Evolutionary conservation across 2,329 filamentous ascomycete species (phyloP).

Genomic region (Teratosphaeria destructans): DNA sequence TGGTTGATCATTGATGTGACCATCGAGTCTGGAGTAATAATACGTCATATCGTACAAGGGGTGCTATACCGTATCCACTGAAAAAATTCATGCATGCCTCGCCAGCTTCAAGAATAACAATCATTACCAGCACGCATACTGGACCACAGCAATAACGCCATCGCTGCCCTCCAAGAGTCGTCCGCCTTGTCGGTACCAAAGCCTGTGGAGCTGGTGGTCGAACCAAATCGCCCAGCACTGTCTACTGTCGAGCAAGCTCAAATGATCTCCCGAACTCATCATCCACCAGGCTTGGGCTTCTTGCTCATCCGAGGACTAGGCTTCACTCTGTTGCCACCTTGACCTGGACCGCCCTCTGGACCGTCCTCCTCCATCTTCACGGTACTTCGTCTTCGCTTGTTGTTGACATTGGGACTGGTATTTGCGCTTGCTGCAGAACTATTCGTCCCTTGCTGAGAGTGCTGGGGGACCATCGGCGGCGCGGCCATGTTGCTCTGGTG

Average conservation of each 20-base stretch:
- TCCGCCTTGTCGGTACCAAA: not conserved
- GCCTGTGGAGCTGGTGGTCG: not conserved
- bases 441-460: constrained; percentile 46
- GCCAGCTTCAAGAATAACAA: not conserved
- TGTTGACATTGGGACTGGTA: constrained; percentile 47
- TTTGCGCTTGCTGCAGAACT: constrained; percentile 48
- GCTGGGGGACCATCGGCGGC: constrained; percentile 46
- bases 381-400: constrained; percentile 50
- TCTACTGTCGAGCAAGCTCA: not conserved
- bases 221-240: not conserved
- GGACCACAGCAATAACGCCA: not conserved
- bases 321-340: constrained; percentile 39
- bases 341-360: constrained; percentile 33
- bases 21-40: not conserved
- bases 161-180: not conserved
- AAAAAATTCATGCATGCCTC: not conserved
- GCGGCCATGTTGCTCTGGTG: constrained; percentile 35
- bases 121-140: not conserved
- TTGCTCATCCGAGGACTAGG: constrained; percentile 35
- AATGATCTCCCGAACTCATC: not conserved
- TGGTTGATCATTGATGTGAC: not conserved
- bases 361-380: constrained; percentile 51
- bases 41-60: not conserved
- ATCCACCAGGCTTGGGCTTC: constrained; percentile 22
- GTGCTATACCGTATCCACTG: not conserved